Conservation (phyloP, 305 asterid species). For the Plantago rigida region DNA sequence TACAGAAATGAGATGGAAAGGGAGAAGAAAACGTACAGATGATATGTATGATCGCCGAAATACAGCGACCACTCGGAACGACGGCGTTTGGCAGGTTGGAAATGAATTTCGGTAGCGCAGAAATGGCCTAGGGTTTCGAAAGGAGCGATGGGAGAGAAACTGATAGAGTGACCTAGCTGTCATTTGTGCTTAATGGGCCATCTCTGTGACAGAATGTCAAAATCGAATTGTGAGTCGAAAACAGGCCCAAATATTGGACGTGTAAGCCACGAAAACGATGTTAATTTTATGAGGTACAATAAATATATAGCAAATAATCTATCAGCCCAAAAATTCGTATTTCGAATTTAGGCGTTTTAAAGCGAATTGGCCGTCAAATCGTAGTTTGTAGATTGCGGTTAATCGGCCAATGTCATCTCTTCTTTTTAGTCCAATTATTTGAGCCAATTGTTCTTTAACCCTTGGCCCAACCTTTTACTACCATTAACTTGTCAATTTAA, state of each 20-base stretch:
- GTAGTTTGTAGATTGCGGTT: too few species aligned
- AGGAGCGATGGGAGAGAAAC: constrained; percentile 3
- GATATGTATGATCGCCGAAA: constrained; percentile 32
- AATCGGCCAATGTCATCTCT: too few species aligned
- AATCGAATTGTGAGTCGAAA: not conserved
- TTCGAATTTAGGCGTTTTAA: too few species aligned
- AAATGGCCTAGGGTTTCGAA: constrained; percentile 30
- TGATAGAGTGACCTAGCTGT: constrained; percentile 23
- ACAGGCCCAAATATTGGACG: constrained; percentile 4
- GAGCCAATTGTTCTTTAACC: too few species aligned
- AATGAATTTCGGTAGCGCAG: not conserved
- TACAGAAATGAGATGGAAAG: constrained; percentile 5
- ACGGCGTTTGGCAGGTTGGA: constrained; percentile 23
- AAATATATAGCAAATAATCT: too few species aligned
- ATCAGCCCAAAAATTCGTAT: too few species aligned
- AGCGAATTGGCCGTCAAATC: too few species aligned
- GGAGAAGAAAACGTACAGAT: constrained; percentile 24
- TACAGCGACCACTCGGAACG: constrained; percentile 34
- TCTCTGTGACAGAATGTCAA: not conserved
- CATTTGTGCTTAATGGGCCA: not conserved
- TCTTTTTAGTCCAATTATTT: too few species aligned
- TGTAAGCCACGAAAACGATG: not conserved
- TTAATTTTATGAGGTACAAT: too few species aligned
- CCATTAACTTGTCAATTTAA: too few species aligned
- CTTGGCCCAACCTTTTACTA: too few species aligned